Percentiles rank a stretch among this genome's conserved stretches.
Evolutionary conservation across 495 filamentous ascomycete genomes (phyloP).

Genomic region (Penicillium crystallinum): DNA sequence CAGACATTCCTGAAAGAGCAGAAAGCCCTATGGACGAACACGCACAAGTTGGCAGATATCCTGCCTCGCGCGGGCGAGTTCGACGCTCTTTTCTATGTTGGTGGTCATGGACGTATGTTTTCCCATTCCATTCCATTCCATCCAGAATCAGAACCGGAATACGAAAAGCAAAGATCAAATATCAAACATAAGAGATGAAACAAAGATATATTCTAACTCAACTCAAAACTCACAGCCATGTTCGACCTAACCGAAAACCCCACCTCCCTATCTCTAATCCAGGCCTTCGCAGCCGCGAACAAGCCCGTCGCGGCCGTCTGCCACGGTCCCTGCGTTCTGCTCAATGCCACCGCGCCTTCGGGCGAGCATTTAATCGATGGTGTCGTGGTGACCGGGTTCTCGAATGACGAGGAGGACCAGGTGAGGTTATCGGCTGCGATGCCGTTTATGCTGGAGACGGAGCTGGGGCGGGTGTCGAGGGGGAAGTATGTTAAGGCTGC

Average conservation of each 20-base stretch:
- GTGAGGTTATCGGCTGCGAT: conserved; percentile 42
- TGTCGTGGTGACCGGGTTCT: conserved; percentile 61
- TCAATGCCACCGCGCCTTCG: conserved; percentile 48
- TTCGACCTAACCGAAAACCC: conserved; percentile 56
- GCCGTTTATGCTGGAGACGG: conserved; percentile 63
- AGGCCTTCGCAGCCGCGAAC: conserved; percentile 54
- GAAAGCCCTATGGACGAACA: conserved; percentile 57
- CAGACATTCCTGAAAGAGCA: conserved; percentile 50
- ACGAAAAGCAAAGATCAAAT: too few species aligned
- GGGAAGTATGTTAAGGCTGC: conserved; percentile 55
- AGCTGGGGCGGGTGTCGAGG: conserved; percentile 46
- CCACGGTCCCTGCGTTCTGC: conserved; percentile 60
- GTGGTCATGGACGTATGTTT: conserved; percentile 65
- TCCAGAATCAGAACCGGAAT: too few species aligned
- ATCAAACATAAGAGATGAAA: too few species aligned
- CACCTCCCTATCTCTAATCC: conserved; percentile 50
- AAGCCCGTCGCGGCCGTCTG: conserved; percentile 65
- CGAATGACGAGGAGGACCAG: conserved; percentile 60
- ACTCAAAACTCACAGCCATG: conserved; percentile 48
- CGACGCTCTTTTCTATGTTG: conserved; percentile 67
- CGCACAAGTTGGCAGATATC: conserved; percentile 47
- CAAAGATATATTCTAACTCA: too few species aligned
- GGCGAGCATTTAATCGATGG: conserved; percentile 51
- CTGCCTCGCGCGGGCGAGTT: conserved; percentile 52
- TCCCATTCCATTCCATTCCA: not conserved